Conservation (phyloP, 345 rosid genomes). For the Acer negundo region DNA sequence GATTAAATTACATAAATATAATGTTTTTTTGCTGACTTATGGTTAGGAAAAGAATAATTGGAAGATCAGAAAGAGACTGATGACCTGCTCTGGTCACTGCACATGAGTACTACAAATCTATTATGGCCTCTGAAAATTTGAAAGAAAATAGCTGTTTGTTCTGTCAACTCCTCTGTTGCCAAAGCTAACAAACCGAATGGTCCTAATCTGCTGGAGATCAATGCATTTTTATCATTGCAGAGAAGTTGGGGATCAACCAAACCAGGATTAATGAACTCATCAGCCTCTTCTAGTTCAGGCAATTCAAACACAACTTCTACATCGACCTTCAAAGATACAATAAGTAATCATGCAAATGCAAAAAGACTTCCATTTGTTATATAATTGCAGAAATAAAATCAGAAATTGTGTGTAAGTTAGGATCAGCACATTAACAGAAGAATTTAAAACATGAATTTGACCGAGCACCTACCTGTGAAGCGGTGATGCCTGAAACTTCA, state of each 20-base stretch:
- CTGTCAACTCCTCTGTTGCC: slow-evolving; percentile 54
- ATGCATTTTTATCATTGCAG: slow-evolving; percentile 39
- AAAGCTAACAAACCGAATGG: slow-evolving; percentile 69
- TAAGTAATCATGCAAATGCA: not conserved
- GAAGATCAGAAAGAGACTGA: slow-evolving; percentile 1
- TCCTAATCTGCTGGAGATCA: slow-evolving; percentile 40
- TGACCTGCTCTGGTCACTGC: slow-evolving; percentile 61
- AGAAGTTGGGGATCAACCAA: slow-evolving; percentile 42
- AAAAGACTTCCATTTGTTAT: not conserved
- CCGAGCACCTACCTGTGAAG: slow-evolving; percentile 50
- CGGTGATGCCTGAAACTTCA: slow-evolving; percentile 55
- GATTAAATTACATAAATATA: not conserved
- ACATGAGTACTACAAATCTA: slow-evolving; percentile 49
- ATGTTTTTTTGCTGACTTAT: not conserved
- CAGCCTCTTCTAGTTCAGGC: slow-evolving; percentile 32
- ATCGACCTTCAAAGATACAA: slow-evolving; percentile 44
- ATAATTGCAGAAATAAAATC: too few species aligned
- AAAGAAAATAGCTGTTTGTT: slow-evolving; percentile 65
- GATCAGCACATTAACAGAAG: not conserved
- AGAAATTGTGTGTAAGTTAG: not conserved
- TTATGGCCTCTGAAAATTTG: slow-evolving; percentile 40
- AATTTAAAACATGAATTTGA: not conserved
- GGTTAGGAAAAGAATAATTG: not conserved
- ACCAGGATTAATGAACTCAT: slow-evolving; percentile 35
- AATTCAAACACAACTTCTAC: slow-evolving; percentile 53